A percentile compares a stretch with the other conserved stretches of the same genome.
Conservation (phyloP, 2,329 filamentous ascomycete genomes). For the Sphaerulina musiva region DNA sequence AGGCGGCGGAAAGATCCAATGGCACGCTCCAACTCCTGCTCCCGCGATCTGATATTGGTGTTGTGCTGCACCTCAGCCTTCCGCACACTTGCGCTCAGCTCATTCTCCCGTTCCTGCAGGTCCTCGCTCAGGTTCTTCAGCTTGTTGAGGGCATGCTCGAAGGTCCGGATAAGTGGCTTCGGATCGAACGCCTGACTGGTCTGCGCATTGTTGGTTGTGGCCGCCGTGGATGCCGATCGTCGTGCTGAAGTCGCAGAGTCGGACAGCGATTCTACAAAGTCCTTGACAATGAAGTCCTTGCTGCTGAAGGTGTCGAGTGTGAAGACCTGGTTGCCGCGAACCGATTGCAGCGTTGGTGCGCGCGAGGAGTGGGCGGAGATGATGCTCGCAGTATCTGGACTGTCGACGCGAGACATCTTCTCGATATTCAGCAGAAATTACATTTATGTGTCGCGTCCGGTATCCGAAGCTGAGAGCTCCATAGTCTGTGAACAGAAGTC, state of each 20-base stretch:
- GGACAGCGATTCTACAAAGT: constrained; percentile 90
- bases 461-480: background rate
- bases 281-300: constrained; percentile 89
- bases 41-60: constrained; percentile 79
- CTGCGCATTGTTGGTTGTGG: constrained; percentile 29
- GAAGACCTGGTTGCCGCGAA: constrained; percentile 49
- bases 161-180: constrained; percentile 91
- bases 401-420: constrained; percentile 19
- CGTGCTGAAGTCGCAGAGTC: constrained; percentile 76
- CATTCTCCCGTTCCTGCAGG: constrained; percentile 82
- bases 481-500: background rate
- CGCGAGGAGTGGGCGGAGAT: constrained; percentile 32
- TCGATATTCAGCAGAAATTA: background rate
- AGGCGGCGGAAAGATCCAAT: constrained; percentile 88
- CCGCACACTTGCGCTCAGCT: constrained; percentile 80
- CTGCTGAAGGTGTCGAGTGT: constrained; percentile 66
- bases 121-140: constrained; percentile 70
- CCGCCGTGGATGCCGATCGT: constrained; percentile 56
- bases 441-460: background rate
- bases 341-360: constrained; percentile 25
- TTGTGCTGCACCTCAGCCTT: constrained; percentile 89
- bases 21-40: constrained; percentile 82
- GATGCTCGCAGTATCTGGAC: constrained; percentile 38
- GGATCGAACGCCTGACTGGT: constrained; percentile 64
- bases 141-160: constrained; percentile 69